Base-by-base conservation (phyloP, 2,329 filamentous ascomycete species). In the Trichophyton equinum region DNA sequence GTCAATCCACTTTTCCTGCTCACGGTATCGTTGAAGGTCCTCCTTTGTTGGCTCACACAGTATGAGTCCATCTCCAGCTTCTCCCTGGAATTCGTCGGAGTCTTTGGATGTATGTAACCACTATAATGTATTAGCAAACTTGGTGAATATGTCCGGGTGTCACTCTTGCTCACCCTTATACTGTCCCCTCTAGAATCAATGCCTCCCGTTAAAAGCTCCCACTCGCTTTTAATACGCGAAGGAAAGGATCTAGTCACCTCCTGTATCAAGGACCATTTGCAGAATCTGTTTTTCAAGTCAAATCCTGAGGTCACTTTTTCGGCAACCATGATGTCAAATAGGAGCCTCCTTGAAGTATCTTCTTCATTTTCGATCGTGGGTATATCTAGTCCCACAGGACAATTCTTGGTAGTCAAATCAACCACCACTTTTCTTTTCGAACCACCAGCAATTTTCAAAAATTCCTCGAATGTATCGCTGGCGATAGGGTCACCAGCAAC, bases 1-100 rank as follows among this genome's bases (percentile, higher is more conserved):
- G 33, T 53, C 49, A 30, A 53, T 30, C 49, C 49, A 53, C 25
- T 53, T 53, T 53, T 53, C 49, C 25, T 53, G 49, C 49, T 53
- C 27, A 30, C 49, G 49, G 18, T 53, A 53, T 5, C 33, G 9
- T 22, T 33, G 22, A 4, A 53, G 15, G n/a, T 53, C 49, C 6
- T 30, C 6, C 4, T 33, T n/a, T 11, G 49, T 53, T 6, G 33
- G 13, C n/a, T 53, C 49, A 15, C 18, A 27, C 27, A 53, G 27
- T 15, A 53, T 30, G 6, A 30, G 27, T 30, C 27, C 25, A 15
- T 30, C 11, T n/a, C 15, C 7, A n/a, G 25, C n/a, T 33, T 5
- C 49, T 11, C 18, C 11, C 49, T 33, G 22, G 27, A 6, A 11
- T 2, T 33, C 49, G 33, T 33, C 49, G 1, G 22, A 33, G 11